Base-by-base conservation (phyloP, 441 rosid species). In the Isatis lusitanica region DNA sequence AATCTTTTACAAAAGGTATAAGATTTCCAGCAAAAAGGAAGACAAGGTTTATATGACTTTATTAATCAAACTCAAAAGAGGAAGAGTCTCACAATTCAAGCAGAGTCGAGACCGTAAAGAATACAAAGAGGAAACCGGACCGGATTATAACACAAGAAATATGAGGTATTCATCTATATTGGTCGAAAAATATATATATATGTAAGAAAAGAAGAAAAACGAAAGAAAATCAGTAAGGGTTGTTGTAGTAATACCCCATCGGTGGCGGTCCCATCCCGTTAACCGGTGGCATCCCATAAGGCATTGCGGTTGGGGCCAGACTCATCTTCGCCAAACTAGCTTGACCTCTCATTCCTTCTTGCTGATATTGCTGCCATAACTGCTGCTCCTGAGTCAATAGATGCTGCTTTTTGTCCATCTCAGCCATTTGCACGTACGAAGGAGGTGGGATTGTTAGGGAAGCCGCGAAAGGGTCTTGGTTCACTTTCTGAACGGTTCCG, bases 401-500 rank as follows among this genome's bases (percentile, higher is more conserved):
- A 11, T 82, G 75, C 72, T 94, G 99, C 66, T 94, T 94, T 79
- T 90, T 87, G 80, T 94, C 97, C 96, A 94, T 94, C 55, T 94
- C 98, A 10, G 92, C 81, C 94, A 94, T 92, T 76, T 94, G 99
- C 62, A 94, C 98, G 28, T 94, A 94, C 0, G 99, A 89, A 51
- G 99, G 99, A 59, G 99, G 94, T 1, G 98, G 97, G 18, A 94
- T n/a, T 69, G 28, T 72, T 66, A 84, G 69, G 0, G 99, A 94
- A n/a, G 99, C 99, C 0, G 97, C 91, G 13, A 94, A 94, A 0
- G 99, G 99, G 77, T 94, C 99, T 74, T 89, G 93, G 80, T 94
- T 90, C 57, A 92, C 84, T 1, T 83, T 66, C 83, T 92, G 89
- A 35, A 94, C 89, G 1, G 96, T 88, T 76, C 99, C 97, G 78